Base-by-base conservation (phyloP, 768 basidiomycete genomes). In the Bullera alba region DNA sequence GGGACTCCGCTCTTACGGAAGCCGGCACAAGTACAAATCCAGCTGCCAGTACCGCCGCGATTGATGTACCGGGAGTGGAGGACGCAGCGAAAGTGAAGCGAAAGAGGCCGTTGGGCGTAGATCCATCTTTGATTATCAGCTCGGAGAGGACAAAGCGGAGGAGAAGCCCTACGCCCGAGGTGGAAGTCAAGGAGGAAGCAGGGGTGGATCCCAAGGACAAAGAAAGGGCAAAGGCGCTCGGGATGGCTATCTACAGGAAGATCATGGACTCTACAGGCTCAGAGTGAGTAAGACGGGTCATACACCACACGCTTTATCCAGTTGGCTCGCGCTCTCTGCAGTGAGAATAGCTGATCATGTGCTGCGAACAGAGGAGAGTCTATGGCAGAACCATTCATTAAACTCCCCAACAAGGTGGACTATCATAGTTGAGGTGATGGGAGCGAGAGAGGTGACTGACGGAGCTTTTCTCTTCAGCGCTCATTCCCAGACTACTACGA, bases 401-500 rank as follows among this genome's bases (percentile, higher is more conserved):
- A 65, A 41, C 56, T 68, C 2, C 66, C 66, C 7, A 58, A 56
- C 50, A 65, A 65, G 51, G 63, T 22, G 16, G 2, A n/a, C 27
- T 21, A 8, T 36, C 50, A n/a, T 34, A 27, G 7, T 10, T 25
- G 32, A 34, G 32, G 32, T n/a, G 5, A 17, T 39, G 5, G 21
- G 22, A 19, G 2, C 39, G 27, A 23, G 8, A 5, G 26, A 23
- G 30, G 35, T 28, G 19, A 36, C 47, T 45, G 44, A 57, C 28
- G 21, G 5, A 8, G n/a, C n/a, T n/a, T n/a, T n/a, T n/a, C n/a
- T n/a, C n/a, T 25, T 28, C 26, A 64, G 65, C 46, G 62, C 23
- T 36, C 50, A 2, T 67, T 64, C 41, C 66, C 66, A 12, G 69
- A 70, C 36, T 70, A 70, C 45, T 70, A 68, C 47, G 57, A 56